Evolutionary conservation across 2,329 filamentous ascomycete genomes (phyloP).

Genomic region (Phialophora macrospora): DNA sequence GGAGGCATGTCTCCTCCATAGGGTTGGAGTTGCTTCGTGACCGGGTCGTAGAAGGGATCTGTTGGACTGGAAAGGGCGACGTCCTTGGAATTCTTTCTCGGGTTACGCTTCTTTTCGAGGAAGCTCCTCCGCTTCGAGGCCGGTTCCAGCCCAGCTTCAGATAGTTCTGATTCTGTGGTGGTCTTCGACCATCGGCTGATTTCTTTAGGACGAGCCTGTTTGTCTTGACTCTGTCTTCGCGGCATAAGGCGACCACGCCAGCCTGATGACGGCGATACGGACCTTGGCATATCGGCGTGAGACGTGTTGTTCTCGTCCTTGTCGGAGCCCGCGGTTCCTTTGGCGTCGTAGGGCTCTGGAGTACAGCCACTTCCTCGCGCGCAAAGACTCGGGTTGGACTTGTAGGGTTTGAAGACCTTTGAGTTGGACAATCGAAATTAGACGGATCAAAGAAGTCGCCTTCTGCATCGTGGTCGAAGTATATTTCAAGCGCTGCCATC

Average conservation of each 20-base stretch:
- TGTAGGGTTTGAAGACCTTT: slow-evolving; percentile 32
- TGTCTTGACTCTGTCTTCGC: slow-evolving; percentile 17
- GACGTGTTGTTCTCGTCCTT: slow-evolving; percentile 16
- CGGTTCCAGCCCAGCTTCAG: slow-evolving; percentile 17
- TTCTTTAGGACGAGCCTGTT: slow-evolving; percentile 23
- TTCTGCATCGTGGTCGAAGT: slow-evolving; percentile 9
- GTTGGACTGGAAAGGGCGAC: slow-evolving; percentile 29
- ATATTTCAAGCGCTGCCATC: slow-evolving; percentile 32
- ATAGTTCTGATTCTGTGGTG: slow-evolving; percentile 33
- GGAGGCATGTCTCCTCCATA: slow-evolving; percentile 20
- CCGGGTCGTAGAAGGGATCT: slow-evolving; percentile 32
- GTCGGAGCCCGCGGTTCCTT: slow-evolving; percentile 1
- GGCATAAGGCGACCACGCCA: slow-evolving; percentile 27
- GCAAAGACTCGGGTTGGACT: slow-evolving; percentile 31
- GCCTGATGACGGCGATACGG: slow-evolving; percentile 15
- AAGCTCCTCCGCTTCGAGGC: slow-evolving; percentile 20
- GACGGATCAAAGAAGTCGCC: slow-evolving; percentile 11
- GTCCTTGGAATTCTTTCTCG: slow-evolving; percentile 24
- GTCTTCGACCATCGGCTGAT: slow-evolving; percentile 36
- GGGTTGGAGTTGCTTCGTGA: slow-evolving; percentile 23
- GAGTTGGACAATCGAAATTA: neutral
- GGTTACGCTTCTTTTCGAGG: slow-evolving; percentile 27
- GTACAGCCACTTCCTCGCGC: slow-evolving; percentile 20
- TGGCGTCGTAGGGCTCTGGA: slow-evolving; percentile 7
- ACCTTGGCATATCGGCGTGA: slow-evolving; percentile 1